Base-by-base conservation (phyloP, 495 filamentous ascomycete species). In the Poronia punctata region DNA sequence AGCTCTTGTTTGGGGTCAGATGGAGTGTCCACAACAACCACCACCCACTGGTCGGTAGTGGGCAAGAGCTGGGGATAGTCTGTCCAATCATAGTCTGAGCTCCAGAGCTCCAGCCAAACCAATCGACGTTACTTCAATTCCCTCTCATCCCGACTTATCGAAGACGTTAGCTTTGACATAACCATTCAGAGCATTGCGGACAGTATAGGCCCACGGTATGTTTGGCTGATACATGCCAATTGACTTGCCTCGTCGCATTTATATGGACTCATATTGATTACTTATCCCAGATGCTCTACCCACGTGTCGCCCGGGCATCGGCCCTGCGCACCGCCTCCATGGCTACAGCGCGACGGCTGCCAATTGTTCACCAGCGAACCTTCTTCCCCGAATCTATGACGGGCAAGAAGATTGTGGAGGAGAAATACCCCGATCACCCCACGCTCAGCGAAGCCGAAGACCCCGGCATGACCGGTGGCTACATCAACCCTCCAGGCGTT, bases 401-500 rank as follows among this genome's bases (percentile, higher is more conserved):
- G 49, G 51, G 53, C 50, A 49, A 23, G 10, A 49, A 45, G 19
- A 39, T 66, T 31, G 59, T 74, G 39, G 76, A 71, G 0, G 59
- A 68, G 66, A 58, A 76, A 65, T 68, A 64, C 60, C 60, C 67
- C 62, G 60, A 61, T 8, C 47, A 47, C 16, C 54, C 56, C 34
- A 65, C 65, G 21, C 69, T 82, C 51, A 75, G 66, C 31, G 79
- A 83, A 28, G 62, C 75, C 27, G 78, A 86, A 39, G 88, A 94
- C 55, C 86, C 87, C 33, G 65, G 73, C 24, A 81, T 86, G 86
- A 97, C 95, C 59, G 87, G 87, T 57, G 82, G 83, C 65, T 99
- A 95, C 65, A 70, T 86, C 57, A 94, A 95, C 66, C 92, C 92
- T 42, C 82, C 82, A 8, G 69, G 67, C 24, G 65, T 85, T 54